Percentiles rank a stretch among this genome's conserved stretches.
These are phyloP conservation scores for Eutypella sp. DNA, from an alignment of 2,329 filamentous ascomycete genomes.

Conservation along the genomic window DNA sequence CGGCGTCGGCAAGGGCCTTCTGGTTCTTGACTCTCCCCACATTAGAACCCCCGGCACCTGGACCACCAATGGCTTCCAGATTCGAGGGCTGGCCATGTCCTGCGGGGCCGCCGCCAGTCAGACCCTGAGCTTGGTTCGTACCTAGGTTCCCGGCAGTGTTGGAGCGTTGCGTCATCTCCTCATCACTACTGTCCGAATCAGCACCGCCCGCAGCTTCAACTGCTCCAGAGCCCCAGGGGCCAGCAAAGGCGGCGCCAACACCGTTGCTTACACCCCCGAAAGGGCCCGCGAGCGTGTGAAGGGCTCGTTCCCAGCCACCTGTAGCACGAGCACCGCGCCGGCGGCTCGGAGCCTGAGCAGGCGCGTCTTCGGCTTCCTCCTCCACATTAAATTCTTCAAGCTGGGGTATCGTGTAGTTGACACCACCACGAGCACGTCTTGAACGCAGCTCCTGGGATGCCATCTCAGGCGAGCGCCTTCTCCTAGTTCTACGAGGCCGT, in stretches of 20 bases:
- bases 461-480: constrained; percentile 50
- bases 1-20: constrained; percentile 86
- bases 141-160: constrained; percentile 54
- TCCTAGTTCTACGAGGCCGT: constrained; percentile 45
- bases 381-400: constrained; percentile 64
- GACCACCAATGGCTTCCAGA: constrained; percentile 34
- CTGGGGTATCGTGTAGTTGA: constrained; percentile 83
- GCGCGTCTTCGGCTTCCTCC: constrained; percentile 71
- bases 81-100: constrained; percentile 32
- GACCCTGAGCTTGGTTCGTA: constrained; percentile 52
- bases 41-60: constrained; percentile 58
- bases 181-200: constrained; percentile 95
- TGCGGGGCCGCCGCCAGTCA: constrained; percentile 40
- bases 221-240: constrained; percentile 66
- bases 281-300: constrained; percentile 87
- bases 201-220: constrained; percentile 59
- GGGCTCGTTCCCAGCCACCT: constrained; percentile 66
- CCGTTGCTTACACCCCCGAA: constrained; percentile 78
- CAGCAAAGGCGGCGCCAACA: constrained; percentile 64
- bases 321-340: constrained; percentile 58
- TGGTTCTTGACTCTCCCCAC: constrained; percentile 92
- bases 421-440: constrained; percentile 56
- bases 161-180: constrained; percentile 70
- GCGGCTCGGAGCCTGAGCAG: constrained; percentile 63
- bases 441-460: constrained; percentile 52